Percentiles rank a stretch among this genome's conserved stretches.
phyloP scores from a whole-genome alignment of 192 early-diverging fungal species.

The Geosiphon pyriformis region DNA sequence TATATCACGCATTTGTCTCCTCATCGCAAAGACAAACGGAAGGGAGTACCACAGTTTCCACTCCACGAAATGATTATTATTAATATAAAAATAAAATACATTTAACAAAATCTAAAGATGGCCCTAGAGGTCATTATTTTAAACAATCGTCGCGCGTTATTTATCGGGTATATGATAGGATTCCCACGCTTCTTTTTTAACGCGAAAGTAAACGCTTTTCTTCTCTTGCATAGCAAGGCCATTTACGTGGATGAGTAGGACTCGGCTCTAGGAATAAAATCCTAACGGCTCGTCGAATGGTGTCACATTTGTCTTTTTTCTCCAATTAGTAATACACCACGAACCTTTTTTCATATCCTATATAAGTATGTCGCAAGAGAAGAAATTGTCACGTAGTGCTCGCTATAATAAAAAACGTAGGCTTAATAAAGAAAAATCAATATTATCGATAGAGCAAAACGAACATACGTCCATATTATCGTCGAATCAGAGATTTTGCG shows the following conservation, averaged over 20 bases:
- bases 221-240: too few relatives aligned
- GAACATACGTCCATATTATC: slow-evolving; percentile 7
- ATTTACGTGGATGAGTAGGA: too few relatives aligned
- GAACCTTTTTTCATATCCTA: not conserved
- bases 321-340: not conserved
- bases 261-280: not conserved
- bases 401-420: slow-evolving; percentile 1
- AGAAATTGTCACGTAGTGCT: not conserved
- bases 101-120: not conserved
- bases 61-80: slow-evolving; percentile 5
- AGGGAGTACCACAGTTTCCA: slow-evolving; percentile 12
- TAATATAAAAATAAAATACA: not conserved
- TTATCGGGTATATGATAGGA: not conserved
- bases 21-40: slow-evolving; percentile 9
- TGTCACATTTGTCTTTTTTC: not conserved
- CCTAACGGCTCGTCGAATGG: not conserved
- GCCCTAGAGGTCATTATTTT: not conserved
- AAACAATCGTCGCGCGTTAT: not conserved
- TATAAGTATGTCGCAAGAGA: not conserved
- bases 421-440: slow-evolving; percentile 2
- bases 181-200: slow-evolving; percentile 1
- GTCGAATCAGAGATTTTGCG: slow-evolving; percentile 5
- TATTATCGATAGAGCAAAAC: slow-evolving; percentile 11
- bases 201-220: not conserved
- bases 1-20: slow-evolving; percentile 12